These are phyloP conservation scores for Malassezia equina DNA, from an alignment of 1,284 basidiomycete genomes.

Conservation along the genomic window DNA sequence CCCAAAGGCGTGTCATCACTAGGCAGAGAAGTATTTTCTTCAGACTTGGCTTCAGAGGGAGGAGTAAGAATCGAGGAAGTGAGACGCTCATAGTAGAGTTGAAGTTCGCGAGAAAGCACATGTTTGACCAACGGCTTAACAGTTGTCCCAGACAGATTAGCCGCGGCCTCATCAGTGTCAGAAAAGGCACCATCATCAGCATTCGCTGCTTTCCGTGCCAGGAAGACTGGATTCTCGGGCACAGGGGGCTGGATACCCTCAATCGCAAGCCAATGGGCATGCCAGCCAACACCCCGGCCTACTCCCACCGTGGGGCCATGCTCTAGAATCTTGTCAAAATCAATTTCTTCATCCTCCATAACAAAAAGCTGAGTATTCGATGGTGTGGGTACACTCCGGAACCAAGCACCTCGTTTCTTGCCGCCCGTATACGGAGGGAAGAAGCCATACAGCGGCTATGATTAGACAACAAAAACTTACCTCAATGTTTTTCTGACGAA, in stretches of 20 bases:
- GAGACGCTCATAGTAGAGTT: conserved; percentile 86
- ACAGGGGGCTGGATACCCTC: conserved; percentile 95
- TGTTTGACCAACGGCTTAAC: conserved; percentile 62
- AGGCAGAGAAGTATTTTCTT: conserved; percentile 12
- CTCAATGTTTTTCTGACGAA: conserved; percentile 88
- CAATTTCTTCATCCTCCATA: conserved; percentile 92
- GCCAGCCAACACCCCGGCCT: conserved; percentile 44
- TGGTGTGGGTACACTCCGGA: conserved; percentile 48
- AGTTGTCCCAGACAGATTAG: conserved; percentile 18
- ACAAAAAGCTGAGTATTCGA: conserved; percentile 59
- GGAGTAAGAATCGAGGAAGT: conserved; percentile 54
- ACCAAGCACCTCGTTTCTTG: conserved; percentile 25
- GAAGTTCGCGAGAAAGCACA: conserved; percentile 82
- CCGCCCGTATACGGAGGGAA: conserved; percentile 17
- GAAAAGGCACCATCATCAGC: conserved; percentile 19
- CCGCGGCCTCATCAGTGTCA: conserved; percentile 19
- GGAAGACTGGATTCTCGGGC: conserved; percentile 78
- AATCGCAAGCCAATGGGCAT: conserved; percentile 82
- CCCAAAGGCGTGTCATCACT: conserved; percentile 10
- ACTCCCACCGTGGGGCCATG: conserved; percentile 33
- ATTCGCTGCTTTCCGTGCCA: conserved; percentile 13
- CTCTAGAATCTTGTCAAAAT: conserved; percentile 60
- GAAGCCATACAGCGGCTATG: conserved; percentile 24
- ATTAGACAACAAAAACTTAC: conserved; percentile 36
- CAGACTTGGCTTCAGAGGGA: conserved; percentile 25